Conservation (phyloP, 2,329 filamentous ascomycete species). For the Fusarium longipes region DNA sequence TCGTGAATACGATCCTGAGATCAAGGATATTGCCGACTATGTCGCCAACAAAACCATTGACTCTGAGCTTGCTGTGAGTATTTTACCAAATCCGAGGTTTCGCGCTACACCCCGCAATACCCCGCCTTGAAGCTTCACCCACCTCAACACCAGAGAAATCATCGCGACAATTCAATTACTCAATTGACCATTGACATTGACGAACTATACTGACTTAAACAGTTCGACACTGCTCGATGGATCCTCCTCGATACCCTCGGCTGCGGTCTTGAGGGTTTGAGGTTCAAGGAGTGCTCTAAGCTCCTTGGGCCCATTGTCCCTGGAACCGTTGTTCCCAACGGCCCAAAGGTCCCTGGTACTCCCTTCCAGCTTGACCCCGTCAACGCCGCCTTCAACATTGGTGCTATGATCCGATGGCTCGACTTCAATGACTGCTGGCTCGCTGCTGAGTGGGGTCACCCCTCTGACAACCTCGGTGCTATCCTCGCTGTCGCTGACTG, state of each 20-base stretch:
- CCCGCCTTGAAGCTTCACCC: conserved; percentile 26
- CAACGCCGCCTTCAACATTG: conserved; percentile 98
- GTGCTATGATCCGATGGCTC: conserved; percentile 98
- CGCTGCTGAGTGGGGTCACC: conserved; percentile 98
- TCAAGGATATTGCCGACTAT: conserved; percentile 94
- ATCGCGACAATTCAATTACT: conserved; percentile 14
- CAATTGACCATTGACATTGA: conserved; percentile 1
- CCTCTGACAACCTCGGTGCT: conserved; percentile 96
- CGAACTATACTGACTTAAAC: conserved; percentile 24
- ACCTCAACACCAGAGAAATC: conserved; percentile 13
- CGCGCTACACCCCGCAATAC: conserved; percentile 39
- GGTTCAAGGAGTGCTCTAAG: conserved; percentile 96
- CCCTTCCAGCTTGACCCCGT: conserved; percentile 95
- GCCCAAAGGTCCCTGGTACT: conserved; percentile 90
- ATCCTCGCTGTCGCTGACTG: conserved; percentile 98
- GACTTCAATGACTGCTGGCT: conserved; percentile 99
- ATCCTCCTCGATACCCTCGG: conserved; percentile 97
- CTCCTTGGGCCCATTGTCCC: conserved; percentile 91
- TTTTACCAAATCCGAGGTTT: conserved; percentile 8
- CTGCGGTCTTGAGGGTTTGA: conserved; percentile 93
- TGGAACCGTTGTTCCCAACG: conserved; percentile 91
- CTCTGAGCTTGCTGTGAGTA: conserved; percentile 89
- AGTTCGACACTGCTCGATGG: conserved; percentile 96
- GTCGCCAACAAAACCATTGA: conserved; percentile 91
- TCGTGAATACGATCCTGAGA: conserved; percentile 86